Evolutionary conservation across 2,329 filamentous ascomycete genomes (phyloP), one percentile per base, ranked within the genome.

Genomic region (Stagonosporopsis chrysanthemi): DNA sequence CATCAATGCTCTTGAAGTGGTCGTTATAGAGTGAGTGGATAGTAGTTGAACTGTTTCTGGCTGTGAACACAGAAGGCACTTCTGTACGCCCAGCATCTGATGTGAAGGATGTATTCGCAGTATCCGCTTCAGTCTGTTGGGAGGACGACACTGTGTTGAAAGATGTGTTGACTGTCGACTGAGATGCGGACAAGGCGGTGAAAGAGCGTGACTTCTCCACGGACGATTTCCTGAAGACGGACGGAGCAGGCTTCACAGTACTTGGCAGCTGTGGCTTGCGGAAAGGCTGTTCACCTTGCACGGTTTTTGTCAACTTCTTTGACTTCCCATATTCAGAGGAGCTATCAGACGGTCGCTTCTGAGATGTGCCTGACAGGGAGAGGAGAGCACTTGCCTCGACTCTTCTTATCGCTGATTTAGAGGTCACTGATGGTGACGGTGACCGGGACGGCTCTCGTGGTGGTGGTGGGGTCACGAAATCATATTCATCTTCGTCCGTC

Each of bases 401-500:
- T 31, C 64, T 63, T 50, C 65, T 53, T 40, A 61, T 51, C 11
- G 61, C 62, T 12, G 71, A 62, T 23, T 57, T 63, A 1, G 65
- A 63, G 15, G 63, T 66, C 9, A 58, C 29, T 9, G 50, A 53
- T 24, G 50, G 56, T 6, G 56, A 58, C 3, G 44, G 54, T 23
- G 54, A 57, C 33, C 54, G 42, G 5, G 66, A 52, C 17, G 23
- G 24, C 15, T 43, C 38, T 29, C 43, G 68, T 33, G 69, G 67
- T 3, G 70, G 72, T 15, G 56, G 67, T 17, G 68, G 65, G 2
- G 63, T 67, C 17, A 52, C 33, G 24, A 48, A 68, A 3, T 65
- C 62, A 29, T 68, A 65, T 2, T 71, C 67, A 7, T 75, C 71
- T 15, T 68, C 70, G 29, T 74, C 72, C 2, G 73, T 75, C 1